Evolutionary conservation across 805 yeast genomes (phyloP).

Genomic region (Priceomyces haplophilus): DNA sequence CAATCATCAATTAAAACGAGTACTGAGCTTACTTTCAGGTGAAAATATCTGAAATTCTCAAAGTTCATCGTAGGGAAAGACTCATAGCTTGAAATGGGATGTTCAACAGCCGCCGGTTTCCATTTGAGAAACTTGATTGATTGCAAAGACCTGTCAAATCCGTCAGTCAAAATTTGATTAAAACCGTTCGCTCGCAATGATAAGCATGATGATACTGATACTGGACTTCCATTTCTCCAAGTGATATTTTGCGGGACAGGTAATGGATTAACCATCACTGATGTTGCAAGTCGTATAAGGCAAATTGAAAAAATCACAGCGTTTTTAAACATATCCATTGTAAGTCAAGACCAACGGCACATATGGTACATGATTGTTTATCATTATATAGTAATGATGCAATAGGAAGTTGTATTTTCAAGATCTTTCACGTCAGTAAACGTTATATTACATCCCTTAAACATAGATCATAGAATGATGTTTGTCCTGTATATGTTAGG

Average conservation of each 20-base stretch:
- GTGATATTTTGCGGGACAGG: slow-evolving; percentile 21
- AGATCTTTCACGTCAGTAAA: too few species aligned
- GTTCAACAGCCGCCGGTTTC: slow-evolving; percentile 33
- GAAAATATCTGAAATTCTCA: slow-evolving; percentile 1
- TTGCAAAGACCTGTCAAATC: slow-evolving; percentile 20
- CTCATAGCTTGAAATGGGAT: slow-evolving; percentile 17
- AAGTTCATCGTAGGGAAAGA: slow-evolving; percentile 13
- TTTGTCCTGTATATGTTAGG: too few species aligned
- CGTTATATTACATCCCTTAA: too few species aligned
- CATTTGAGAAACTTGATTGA: slow-evolving; percentile 21
- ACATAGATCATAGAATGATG: too few species aligned
- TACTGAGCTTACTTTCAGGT: neutral
- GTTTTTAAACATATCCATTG: neutral
- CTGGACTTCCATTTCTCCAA: slow-evolving; percentile 16
- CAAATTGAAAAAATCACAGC: neutral
- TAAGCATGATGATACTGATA: slow-evolving; percentile 6
- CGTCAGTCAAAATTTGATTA: slow-evolving; percentile 17
- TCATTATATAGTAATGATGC: too few species aligned
- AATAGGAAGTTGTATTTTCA: too few species aligned
- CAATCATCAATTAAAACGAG: slow-evolving; percentile 6
- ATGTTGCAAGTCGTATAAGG: slow-evolving; percentile 1
- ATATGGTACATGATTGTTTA: too few species aligned
- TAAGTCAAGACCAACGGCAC: neutral
- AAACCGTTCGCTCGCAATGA: slow-evolving; percentile 4
- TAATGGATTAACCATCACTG: slow-evolving; percentile 20